Percentiles rank a stretch among this genome's conserved stretches.
phyloP scores from a whole-genome alignment of 2,329 filamentous ascomycete genomes.

The Nemania serpens region DNA sequence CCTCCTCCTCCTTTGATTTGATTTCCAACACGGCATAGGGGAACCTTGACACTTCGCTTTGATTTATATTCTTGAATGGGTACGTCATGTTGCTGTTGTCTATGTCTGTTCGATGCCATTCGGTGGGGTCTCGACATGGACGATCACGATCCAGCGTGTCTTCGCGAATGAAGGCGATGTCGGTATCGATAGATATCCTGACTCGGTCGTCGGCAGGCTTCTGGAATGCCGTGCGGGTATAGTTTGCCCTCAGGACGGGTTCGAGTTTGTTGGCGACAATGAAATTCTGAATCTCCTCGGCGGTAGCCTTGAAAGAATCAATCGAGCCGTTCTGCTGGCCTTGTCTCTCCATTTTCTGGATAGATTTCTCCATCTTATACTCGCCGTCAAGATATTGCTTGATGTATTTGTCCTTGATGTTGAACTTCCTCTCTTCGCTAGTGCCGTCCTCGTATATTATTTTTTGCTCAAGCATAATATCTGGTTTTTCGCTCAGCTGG shows the following conservation, averaged over 20 bases:
- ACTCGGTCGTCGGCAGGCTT: constrained; percentile 91
- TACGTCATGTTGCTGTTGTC: constrained; percentile 82
- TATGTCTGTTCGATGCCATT: constrained; percentile 92
- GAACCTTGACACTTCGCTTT: constrained; percentile 89
- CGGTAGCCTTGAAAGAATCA: constrained; percentile 70
- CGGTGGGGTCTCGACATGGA: constrained; percentile 84
- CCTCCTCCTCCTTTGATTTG: constrained; percentile 73
- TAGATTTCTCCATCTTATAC: constrained; percentile 89
- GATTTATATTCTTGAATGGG: constrained; percentile 84
- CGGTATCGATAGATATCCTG: constrained; percentile 89
- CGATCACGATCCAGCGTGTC: constrained; percentile 77
- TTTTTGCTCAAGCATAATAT: constrained; percentile 90
- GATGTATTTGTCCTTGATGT: constrained; percentile 93
- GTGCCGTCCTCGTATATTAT: constrained; percentile 74
- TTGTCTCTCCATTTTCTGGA: constrained; percentile 83
- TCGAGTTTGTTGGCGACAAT: constrained; percentile 77
- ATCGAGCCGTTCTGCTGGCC: constrained; percentile 69
- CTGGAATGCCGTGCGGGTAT: constrained; percentile 93
- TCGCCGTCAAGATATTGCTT: constrained; percentile 83
- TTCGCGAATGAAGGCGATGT: constrained; percentile 83
- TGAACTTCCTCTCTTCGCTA: constrained; percentile 79
- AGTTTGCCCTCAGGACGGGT: constrained; percentile 88
- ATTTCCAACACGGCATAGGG: constrained; percentile 92
- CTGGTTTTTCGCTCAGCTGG: constrained; percentile 75
- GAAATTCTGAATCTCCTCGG: constrained; percentile 78